Percentiles rank a stretch among this genome's conserved stretches.
Evolutionary conservation across 1,284 basidiomycete genomes (phyloP).

Genomic region (Chalciporus sp.): DNA sequence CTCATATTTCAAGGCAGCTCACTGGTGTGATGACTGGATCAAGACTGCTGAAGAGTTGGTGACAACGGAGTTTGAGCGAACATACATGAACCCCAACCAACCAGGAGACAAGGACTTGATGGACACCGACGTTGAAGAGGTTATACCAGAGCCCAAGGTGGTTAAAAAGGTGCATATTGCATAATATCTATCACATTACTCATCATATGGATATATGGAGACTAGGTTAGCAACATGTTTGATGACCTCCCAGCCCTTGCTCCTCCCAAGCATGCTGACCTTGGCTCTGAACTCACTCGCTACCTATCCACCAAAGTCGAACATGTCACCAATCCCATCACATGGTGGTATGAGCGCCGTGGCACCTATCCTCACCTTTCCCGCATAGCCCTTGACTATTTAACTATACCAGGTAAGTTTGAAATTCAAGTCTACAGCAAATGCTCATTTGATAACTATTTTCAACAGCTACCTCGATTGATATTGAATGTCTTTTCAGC

Average conservation of each 20-base stretch:
- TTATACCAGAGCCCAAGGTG: no score
- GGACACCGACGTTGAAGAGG: no score
- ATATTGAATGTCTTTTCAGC: conserved; percentile 32
- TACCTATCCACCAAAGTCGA: neutral
- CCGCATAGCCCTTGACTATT: neutral
- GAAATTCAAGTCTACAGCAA: no score
- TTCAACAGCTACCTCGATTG: conserved; percentile 24
- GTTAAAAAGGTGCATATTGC: no score
- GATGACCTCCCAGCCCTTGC: neutral
- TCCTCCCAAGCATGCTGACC: neutral
- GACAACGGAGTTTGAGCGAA: neutral
- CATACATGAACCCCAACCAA: neutral
- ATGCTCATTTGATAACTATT: neutral
- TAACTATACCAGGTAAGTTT: neutral
- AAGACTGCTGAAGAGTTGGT: conserved; percentile 13
- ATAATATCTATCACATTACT: no score
- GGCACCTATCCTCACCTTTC: neutral
- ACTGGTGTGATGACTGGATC: conserved; percentile 30
- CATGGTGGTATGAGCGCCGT: neutral
- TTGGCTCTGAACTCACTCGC: neutral
- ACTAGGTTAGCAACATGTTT: neutral
- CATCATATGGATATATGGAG: no score
- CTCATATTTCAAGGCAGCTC: conserved; percentile 29
- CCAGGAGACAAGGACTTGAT: no score
- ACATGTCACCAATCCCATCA: neutral